Percentiles rank a stretch among this genome's conserved stretches.
phyloP scores from a whole-genome alignment of 2,329 filamentous ascomycete genomes.

The Talaromyces islandicus region DNA sequence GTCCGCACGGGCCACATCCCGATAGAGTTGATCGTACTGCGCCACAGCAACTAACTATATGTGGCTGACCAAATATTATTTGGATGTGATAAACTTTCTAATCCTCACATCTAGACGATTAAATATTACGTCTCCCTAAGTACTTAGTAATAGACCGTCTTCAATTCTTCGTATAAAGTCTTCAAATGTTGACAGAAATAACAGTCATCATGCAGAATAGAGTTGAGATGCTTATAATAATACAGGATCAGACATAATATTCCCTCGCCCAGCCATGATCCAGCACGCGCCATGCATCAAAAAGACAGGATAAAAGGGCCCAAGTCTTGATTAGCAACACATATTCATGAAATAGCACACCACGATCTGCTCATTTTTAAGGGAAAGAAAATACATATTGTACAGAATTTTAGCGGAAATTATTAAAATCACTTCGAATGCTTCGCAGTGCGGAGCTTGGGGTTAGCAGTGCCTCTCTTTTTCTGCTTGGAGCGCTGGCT shows the following conservation, averaged over 20 bases:
- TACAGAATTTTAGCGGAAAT: conserved; percentile 14
- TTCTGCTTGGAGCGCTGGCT: conserved; percentile 38
- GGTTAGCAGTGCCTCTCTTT: conserved; percentile 39
- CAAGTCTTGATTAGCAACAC: background rate
- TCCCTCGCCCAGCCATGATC: conserved; percentile 11
- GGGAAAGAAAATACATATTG: background rate
- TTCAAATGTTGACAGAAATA: background rate
- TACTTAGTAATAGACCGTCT: background rate
- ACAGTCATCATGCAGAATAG: conserved; percentile 10
- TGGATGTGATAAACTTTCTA: background rate
- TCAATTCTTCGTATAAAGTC: background rate
- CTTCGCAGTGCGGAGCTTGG: conserved; percentile 39
- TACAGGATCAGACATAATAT: conserved; percentile 12
- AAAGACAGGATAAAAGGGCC: background rate
- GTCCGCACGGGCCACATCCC: background rate
- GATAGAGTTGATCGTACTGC: background rate
- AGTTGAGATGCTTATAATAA: conserved; percentile 32
- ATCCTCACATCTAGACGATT: background rate
- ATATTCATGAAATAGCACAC: conserved; percentile 3
- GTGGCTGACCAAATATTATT: background rate
- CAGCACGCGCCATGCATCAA: conserved; percentile 12
- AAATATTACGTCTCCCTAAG: background rate
- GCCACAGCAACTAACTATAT: background rate
- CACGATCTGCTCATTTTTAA: conserved; percentile 6
- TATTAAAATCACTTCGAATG: conserved; percentile 19